Evolutionary conservation across 345 rosid species (phyloP).

Genomic region (Populus ilicifolia): DNA sequence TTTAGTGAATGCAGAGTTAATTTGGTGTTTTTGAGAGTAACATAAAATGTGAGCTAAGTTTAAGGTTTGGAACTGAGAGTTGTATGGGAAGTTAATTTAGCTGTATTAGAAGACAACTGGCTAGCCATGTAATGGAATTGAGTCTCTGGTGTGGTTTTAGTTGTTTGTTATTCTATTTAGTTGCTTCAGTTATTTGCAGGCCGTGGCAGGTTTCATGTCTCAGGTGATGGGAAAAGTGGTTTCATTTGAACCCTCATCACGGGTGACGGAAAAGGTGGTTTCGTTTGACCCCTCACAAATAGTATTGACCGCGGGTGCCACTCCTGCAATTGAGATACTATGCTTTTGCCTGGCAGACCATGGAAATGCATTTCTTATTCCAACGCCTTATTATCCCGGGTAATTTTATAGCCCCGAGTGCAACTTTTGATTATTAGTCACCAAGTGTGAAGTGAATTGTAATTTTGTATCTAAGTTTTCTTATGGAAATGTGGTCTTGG

Average conservation of each 20-base stretch:
- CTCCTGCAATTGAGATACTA: slow-evolving; percentile 82
- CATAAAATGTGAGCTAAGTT: too few species aligned
- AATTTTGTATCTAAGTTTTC: not conserved
- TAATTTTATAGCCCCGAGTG: slow-evolving; percentile 16
- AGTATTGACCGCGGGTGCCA: slow-evolving; percentile 75
- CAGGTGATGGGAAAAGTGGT: slow-evolving; percentile 46
- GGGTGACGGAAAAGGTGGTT: slow-evolving; percentile 32
- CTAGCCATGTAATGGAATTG: not conserved
- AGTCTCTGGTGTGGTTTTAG: not conserved
- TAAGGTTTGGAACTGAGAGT: too few species aligned
- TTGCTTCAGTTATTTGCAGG: slow-evolving; percentile 40
- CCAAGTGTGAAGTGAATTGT: not conserved
- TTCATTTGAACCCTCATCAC: slow-evolving; percentile 54
- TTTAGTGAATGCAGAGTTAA: too few species aligned
- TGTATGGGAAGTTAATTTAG: too few species aligned
- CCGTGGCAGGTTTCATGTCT: slow-evolving; percentile 80
- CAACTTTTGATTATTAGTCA: not conserved
- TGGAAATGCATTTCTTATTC: slow-evolving; percentile 83
- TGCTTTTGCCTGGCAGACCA: slow-evolving; percentile 89
- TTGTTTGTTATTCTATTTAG: not conserved
- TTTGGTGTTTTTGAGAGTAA: too few species aligned
- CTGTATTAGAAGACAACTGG: not conserved
- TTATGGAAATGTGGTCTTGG: not conserved
- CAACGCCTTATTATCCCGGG: slow-evolving; percentile 93
- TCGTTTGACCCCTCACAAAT: slow-evolving; percentile 67